Base-by-base conservation (phyloP, 805 yeast species). In the Suhomyces faveliae region DNA sequence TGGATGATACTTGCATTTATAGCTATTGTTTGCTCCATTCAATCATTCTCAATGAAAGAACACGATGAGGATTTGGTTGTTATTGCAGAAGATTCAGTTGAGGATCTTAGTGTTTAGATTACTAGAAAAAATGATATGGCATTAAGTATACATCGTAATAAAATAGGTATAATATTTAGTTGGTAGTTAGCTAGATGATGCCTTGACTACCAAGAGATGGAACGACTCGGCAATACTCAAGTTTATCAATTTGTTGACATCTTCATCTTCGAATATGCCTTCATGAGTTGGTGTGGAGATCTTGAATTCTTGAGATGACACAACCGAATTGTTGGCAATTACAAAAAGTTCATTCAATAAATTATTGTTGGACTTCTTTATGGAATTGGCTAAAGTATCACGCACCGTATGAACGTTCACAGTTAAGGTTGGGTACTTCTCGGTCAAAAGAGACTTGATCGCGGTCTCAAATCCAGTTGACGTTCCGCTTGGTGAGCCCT, bases 1-100 rank as follows among this genome's bases (percentile, higher is more conserved):
- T 71, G 76, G 76, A 57, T 55, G 39, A 20, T 62, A 9, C 56
- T 71, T 44, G 59, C 63, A 0, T 35, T 54, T n/a, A 42, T 71
- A 2, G 56, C 67, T 2, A 21, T 56, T 1, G 41, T 35, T 9
- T 51, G 61, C 6, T 42, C 49, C n/a, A 23, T 60, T 7, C 66
- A 62, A 45, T 49, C 64, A 2, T 62, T 56, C 25, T 33, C 35
- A 12, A 58, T 64, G 62, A 54, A 57, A 22, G 67, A 66, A 13
- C 56, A 60, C 21, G 62, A 64, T 11, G 64, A 59, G 21, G 74
- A 56, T 13, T 17, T 24, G 13, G 42, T 39, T 20, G 22, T 12
- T 8, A 23, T 15, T 20, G 23, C 40, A 3, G 40, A 37, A 8
- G 27, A 39, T 23, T 7, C 42, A 1, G 15, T 3, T 6, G 30